These are phyloP conservation scores for Colletotrichum sp. DNA, from an alignment of 2,329 filamentous ascomycete species.

Conservation along the genomic window DNA sequence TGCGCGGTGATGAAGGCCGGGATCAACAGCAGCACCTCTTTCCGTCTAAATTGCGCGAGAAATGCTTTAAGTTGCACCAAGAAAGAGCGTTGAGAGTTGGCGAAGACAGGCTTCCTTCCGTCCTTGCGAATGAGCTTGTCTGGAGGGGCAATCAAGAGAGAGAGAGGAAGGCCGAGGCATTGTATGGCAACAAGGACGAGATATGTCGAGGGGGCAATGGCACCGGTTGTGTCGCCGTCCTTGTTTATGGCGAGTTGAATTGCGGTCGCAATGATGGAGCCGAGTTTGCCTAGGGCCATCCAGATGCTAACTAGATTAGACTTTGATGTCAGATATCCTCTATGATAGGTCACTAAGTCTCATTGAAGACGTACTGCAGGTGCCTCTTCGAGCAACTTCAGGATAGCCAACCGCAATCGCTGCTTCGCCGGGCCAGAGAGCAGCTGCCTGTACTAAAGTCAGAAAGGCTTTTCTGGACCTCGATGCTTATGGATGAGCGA, in stretches of 20 bases:
- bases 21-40: constrained; percentile 17
- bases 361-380: constrained; percentile 30
- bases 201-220: constrained; percentile 47
- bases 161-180: constrained; percentile 48
- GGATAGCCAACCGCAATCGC: constrained; percentile 37
- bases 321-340: neutral
- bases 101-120: constrained; percentile 26
- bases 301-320: constrained; percentile 44
- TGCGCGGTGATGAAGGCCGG: constrained; percentile 22
- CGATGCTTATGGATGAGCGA: fast-evolving
- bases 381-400: constrained; percentile 48
- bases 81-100: constrained; percentile 35
- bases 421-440: constrained; percentile 38
- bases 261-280: constrained; percentile 55
- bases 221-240: constrained; percentile 42
- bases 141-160: constrained; percentile 47
- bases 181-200: constrained; percentile 47
- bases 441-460: constrained; percentile 27
- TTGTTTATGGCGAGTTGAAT: constrained; percentile 56
- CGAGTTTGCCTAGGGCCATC: constrained; percentile 56
- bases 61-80: constrained; percentile 1
- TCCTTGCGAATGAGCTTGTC: constrained; percentile 48
- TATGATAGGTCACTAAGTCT: neutral
- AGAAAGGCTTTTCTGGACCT: neutral
- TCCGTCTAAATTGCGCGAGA: neutral